A percentile compares a stretch with the other conserved stretches of the same genome.
phyloP scores from a whole-genome alignment of 1,139 yeast genomes.

The Taphrina populina region DNA sequence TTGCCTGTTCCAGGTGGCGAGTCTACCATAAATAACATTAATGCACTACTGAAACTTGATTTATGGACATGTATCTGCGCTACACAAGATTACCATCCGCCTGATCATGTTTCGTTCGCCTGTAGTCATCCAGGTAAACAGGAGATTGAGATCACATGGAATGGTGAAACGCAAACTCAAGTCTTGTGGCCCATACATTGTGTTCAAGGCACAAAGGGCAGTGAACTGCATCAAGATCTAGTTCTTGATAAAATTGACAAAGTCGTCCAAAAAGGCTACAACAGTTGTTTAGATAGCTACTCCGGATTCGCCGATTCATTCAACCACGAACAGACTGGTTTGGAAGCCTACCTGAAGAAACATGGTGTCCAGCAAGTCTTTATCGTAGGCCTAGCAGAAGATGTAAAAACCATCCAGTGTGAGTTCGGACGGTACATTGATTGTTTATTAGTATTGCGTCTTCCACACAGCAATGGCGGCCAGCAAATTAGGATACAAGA shows the following conservation, averaged over 20 bases:
- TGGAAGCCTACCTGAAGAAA: not conserved
- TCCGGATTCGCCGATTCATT: conserved; percentile 27
- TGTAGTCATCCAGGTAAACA: conserved; percentile 2
- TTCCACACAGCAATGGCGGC: conserved; percentile 26
- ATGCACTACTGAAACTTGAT: not conserved
- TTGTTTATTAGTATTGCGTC: conserved; percentile 18
- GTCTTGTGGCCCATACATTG: conserved; percentile 27
- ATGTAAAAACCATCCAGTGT: too few species aligned
- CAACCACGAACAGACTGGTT: conserved; percentile 17
- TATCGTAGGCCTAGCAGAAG: conserved; percentile 30
- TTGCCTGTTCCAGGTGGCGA: conserved; percentile 21
- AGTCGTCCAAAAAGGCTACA: conserved; percentile 18
- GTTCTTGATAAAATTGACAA: not conserved
- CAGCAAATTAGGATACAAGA: conserved; percentile 2
- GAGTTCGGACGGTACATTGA: too few species aligned
- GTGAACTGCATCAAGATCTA: conserved; percentile 11
- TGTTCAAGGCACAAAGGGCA: conserved; percentile 17
- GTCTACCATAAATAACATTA: conserved; percentile 2
- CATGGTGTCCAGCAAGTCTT: conserved; percentile 1
- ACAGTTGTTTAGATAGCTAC: conserved; percentile 25
- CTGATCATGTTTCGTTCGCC: conserved; percentile 24
- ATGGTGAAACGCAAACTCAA: conserved; percentile 4
- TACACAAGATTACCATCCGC: conserved; percentile 28
- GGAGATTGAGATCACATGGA: not conserved
- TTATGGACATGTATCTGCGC: conserved; percentile 5